A percentile compares a stretch with the other conserved stretches of the same genome.
Conservation (phyloP, 345 rosid genomes). For the Microcos paniculata region DNA sequence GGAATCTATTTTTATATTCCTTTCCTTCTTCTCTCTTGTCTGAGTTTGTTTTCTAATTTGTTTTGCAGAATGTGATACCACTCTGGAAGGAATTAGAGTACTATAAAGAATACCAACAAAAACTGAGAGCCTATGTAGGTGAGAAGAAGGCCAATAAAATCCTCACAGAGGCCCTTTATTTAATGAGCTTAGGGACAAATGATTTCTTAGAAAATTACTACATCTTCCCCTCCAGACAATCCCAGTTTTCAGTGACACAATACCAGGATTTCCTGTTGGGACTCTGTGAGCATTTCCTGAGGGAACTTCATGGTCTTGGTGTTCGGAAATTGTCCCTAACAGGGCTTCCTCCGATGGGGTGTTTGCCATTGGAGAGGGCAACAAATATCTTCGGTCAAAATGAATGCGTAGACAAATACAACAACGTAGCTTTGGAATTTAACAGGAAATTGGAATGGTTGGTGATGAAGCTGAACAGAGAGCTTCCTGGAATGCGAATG, state of each 20-base stretch:
- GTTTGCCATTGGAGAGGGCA: slow-evolving; percentile 63
- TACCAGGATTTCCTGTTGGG: slow-evolving; percentile 50
- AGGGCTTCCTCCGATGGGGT: slow-evolving; percentile 73
- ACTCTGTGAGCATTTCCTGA: slow-evolving; percentile 34
- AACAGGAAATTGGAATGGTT: slow-evolving; percentile 39
- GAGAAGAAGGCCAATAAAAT: slow-evolving; percentile 27
- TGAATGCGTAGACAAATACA: slow-evolving; percentile 40
- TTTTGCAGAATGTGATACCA: slow-evolving; percentile 62
- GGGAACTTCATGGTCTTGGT: slow-evolving; percentile 42
- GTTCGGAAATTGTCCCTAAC: slow-evolving; percentile 52
- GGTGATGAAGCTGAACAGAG: slow-evolving; percentile 39
- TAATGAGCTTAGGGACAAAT: slow-evolving; percentile 65
- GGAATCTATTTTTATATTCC: no score
- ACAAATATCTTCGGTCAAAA: slow-evolving; percentile 34
- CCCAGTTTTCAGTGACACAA: slow-evolving; percentile 32
- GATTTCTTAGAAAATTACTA: slow-evolving; percentile 69
- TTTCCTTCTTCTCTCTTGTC: neutral
- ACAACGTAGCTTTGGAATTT: slow-evolving; percentile 46
- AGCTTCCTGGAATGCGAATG: slow-evolving; percentile 45
- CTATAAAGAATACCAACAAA: slow-evolving; percentile 49
- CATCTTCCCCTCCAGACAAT: slow-evolving; percentile 27
- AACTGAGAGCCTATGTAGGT: slow-evolving; percentile 42
- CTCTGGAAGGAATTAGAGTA: slow-evolving; percentile 54
- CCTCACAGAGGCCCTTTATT: slow-evolving; percentile 38
- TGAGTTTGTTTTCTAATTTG: no score